A percentile compares a stretch with the other conserved stretches of the same genome.
These are phyloP conservation scores for Monilinia aucupariae DNA, from an alignment of 2,329 filamentous ascomycete genomes.

Conservation along the genomic window DNA sequence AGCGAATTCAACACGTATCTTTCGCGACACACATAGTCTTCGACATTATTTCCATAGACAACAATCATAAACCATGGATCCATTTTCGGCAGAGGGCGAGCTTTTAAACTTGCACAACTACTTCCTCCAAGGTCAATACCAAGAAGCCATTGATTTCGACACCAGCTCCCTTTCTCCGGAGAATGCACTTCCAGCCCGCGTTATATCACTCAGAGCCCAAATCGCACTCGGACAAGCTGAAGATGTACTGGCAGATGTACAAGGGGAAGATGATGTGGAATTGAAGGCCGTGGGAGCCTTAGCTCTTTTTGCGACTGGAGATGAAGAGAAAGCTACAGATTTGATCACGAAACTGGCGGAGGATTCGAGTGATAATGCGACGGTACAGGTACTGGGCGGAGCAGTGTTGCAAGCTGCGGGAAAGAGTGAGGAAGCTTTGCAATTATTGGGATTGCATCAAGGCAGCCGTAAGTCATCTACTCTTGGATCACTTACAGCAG, in stretches of 20 bases:
- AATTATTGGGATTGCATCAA: constrained; percentile 74
- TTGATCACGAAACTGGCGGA: constrained; percentile 62
- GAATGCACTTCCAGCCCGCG: constrained; percentile 69
- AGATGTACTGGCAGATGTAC: constrained; percentile 64
- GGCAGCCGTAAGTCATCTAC: constrained; percentile 61
- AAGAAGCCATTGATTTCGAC: constrained; percentile 80
- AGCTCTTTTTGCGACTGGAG: constrained; percentile 59
- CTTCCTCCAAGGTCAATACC: constrained; percentile 78
- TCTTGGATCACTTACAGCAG: background rate
- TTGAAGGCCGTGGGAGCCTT: constrained; percentile 71
- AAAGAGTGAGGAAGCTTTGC: constrained; percentile 78
- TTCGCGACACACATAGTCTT: constrained; percentile 1
- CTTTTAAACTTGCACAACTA: constrained; percentile 65
- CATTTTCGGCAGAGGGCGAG: constrained; percentile 66
- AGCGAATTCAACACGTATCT: constrained; percentile 24
- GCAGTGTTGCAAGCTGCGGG: constrained; percentile 75
- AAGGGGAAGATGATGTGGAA: constrained; percentile 62
- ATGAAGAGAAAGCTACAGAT: constrained; percentile 56
- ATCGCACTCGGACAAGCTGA: constrained; percentile 75
- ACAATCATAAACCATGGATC: constrained; percentile 49
- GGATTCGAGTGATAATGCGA: constrained; percentile 64
- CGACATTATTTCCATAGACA: constrained; percentile 12
- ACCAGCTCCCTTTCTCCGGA: constrained; percentile 70
- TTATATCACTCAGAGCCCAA: constrained; percentile 76
- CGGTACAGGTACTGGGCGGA: constrained; percentile 76